phyloP scores from a whole-genome alignment of 345 rosid species.

The Brassica incana region DNA sequence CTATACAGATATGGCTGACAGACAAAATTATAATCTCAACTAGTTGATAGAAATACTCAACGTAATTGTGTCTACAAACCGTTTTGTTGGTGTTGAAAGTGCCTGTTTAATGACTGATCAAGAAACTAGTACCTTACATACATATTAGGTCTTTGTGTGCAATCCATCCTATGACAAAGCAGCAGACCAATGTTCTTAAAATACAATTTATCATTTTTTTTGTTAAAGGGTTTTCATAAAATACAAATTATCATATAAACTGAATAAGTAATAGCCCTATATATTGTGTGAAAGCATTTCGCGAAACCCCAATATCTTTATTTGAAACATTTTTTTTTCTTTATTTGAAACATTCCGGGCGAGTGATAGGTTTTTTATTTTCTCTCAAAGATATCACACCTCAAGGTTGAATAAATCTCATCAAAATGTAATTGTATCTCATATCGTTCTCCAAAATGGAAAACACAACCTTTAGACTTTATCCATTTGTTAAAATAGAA shows the following conservation, averaged over 20 bases:
- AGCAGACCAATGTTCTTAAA: background rate
- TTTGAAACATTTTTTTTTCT: background rate
- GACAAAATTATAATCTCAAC: conserved; percentile 4
- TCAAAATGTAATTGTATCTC: background rate
- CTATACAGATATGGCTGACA: conserved; percentile 13
- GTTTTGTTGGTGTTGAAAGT: conserved; percentile 22
- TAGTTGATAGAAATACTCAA: conserved; percentile 5
- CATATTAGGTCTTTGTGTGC: background rate
- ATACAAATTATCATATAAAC: background rate
- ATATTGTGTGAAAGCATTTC: background rate
- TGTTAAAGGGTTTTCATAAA: background rate
- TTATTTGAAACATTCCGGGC: background rate
- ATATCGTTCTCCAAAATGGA: background rate
- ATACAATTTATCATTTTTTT: background rate
- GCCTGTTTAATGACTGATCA: conserved; percentile 12
- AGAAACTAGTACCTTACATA: background rate
- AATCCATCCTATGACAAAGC: background rate
- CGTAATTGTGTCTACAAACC: conserved; percentile 16
- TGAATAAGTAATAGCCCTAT: background rate
- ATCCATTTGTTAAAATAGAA: background rate
- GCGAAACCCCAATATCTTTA: background rate
- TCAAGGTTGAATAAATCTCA: background rate
- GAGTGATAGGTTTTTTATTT: background rate
- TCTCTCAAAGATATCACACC: background rate
- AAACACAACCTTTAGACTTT: background rate